Evolutionary conservation across 805 yeast genomes (phyloP), one percentile per base, ranked within the genome.

Genomic region (Wickerhamomyces ciferrii): DNA sequence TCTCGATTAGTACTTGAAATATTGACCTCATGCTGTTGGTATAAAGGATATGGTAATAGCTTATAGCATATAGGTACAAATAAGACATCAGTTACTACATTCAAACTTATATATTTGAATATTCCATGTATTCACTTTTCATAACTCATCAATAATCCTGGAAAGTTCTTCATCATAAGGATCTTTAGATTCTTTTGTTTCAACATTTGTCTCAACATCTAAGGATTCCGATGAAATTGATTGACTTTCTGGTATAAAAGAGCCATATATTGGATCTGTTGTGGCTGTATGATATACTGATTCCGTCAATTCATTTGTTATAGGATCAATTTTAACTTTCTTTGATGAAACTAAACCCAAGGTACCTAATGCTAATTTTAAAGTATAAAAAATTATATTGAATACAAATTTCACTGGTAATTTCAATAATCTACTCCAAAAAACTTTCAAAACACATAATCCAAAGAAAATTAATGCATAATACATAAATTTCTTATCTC

Each of bases 401-500:
- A 47, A 45, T 4, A 50, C 38, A 13, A 55, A 17, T 41, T 38
- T 50, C 18, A 53, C 44, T 5, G 62, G 62, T n/a, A 50, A 34
- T 27, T 48, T 53, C 18, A 58, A 44, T 4, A 58, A 9, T 44
- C 63, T 49, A 4, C 51, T 36, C 56, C 56, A 60, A 14, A 56
- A 32, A 2, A 60, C 55, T 43, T 53, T 51, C 2, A 45, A n/a
- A 8, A 53, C 53, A 42, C 57, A 50, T 2, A 49, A 34, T 3
- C 45, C 53, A 35, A 60, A 58, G 45, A 58, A 60, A 2, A 39
- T 41, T 19, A 58, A 31, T 0, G 61, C 53, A 38, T 43, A 48
- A 20, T 57, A 50, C 61, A 60, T 57, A 34, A 41, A 41, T 27
- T 43, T 44, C 43, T 55, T 55, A 45, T 60, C 63, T 15, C 49